Evolutionary conservation across 768 basidiomycete species (phyloP), one percentile per base, ranked within the genome.

Genomic region (Podaxis sp.): DNA sequence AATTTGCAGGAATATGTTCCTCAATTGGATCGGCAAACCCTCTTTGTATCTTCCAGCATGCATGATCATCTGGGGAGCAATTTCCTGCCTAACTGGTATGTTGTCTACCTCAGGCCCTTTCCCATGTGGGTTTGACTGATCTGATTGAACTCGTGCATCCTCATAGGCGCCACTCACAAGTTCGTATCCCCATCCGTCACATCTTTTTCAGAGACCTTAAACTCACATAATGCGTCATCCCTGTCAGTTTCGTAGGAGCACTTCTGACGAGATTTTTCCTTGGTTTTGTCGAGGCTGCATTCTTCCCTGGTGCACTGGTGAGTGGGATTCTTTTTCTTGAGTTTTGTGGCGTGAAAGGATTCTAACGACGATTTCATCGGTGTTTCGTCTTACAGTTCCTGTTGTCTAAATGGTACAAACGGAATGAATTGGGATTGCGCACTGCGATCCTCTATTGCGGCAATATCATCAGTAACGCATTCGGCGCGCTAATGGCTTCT

Each of bases 401-500:
- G 4, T 76, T 89, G 38, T 88, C 87, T 2, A 88, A 87, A 74
- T 88, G 92, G 93, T 95, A 94, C 76, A 92, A 80, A 59, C 83
- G 82, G 24, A 79, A 81, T 46, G 93, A 95, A 72, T 77, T 95
- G 36, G 92, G 90, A 15, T 76, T 87, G 53, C 82, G 92, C 57
- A 90, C 85, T 9, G 90, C 90, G 3, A 73, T 90, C 46, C 79
- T 94, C 19, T 85, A 82, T 42, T 90, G 88, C 66, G 93, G 93
- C 6, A 88, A 83, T 69, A 80, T 95, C 24, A 87, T 94, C 64
- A 89, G 87, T 63, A 96, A 95, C 74, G 93, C 92, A 0, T 94
- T 95, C 69, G 93, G 93, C 1, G 81, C 90, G 1, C 78, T 96
- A 15, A 84, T 95, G 59, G 92, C 93, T 6, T 90, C 90, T 30